Base-by-base conservation (phyloP, 2,329 filamentous ascomycete species). In the Alternaria conjuncta region DNA sequence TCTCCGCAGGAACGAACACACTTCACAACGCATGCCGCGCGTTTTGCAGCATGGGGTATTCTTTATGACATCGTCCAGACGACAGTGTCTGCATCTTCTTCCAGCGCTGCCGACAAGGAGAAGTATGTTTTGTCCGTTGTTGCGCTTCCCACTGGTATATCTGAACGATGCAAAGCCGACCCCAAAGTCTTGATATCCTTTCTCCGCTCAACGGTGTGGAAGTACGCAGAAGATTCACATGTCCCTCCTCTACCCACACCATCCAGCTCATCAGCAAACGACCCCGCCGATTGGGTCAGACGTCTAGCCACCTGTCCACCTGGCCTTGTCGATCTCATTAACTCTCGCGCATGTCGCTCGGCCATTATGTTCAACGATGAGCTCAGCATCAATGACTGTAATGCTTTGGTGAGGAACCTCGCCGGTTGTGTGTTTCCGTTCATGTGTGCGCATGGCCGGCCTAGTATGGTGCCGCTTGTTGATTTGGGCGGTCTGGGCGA, bases 311-410 rank as follows among this genome's bases (percentile, higher is more conserved):
- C 85, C 3, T 96, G 92, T 70, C 94, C 95, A 0, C 83, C 86
- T 25, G 90, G 91, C 0, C 88, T 98, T 12, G 71, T 96, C 5
- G 92, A 96, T 28, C 80, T 95, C 74, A 81, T 95, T 5, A 90
- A 93, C 73, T 94, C 91, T 0, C 86, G 91, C 59, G 88, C 92
- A 1, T 96, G 92, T 73, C 85, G 92, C 57, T 92, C 91, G 36
- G 92, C 93, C 3, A 89, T 96, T 75, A 95, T 94, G 92, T 96
- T 96, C 80, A 95, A 95, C 70, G 93, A 96, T 72, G 74, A 81
- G 6, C 80, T 96, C 8, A 84, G 83, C 0, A 66, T 75, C 1
- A 78, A 83, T 0, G 85, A 93, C 66, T 95, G 92, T 69, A 69
- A 80, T 10, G 74, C 78, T 0, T 78, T 96, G 32, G 76, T 95